Evolutionary conservation across 306 rosid species (phyloP), one percentile per base, ranked within the genome.

Genomic region (Delonix regia): DNA sequence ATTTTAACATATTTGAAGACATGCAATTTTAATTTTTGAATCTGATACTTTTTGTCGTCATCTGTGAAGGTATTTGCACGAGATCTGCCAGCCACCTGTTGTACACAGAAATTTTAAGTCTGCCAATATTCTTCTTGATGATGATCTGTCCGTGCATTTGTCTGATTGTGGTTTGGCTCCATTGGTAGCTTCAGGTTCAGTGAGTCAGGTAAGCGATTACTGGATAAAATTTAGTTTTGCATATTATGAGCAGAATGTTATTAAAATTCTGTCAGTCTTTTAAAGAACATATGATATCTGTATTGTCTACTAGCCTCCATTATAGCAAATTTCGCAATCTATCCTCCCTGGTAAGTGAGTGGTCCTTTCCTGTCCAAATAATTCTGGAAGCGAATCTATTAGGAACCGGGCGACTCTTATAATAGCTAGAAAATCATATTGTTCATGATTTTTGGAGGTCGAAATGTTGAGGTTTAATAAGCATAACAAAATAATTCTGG

Each of bases 161-260:
- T 94, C 98, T 53, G 98, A 94, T 18, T 94, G 97, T 85, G 98
- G 98, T 67, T 84, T 94, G 88, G 91, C 97, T 88, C 87, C 97
- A 62, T 79, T 94, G 55, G 90, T 94, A 81, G 86, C 97, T 61
- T 84, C 88, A 60, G 97, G 98, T 45, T 84, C 97, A 33, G 98
- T 90, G 9, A 87, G 90, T 78, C 98, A 92, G 94, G 98, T 92
- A 86, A 83, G 84, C 71, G 57, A 80, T 78, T 24, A 45, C 53
- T 28, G 5, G 25, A 36, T 56, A 56, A 28, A 55, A 73, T 16
- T 11, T 69, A 59, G 12, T 75, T 88, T 60, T 77, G 67, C 7
- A 14, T 28, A 44, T 69, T 69, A 19, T 47, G 60, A 34, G 75
- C 44, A 33, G 44, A 73, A 45, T 55, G 15, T 27, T 21, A 73